Percentiles rank a stretch among this genome's conserved stretches.
These are phyloP conservation scores for Glycine soja DNA, from an alignment of 306 rosid species.

Conservation along the genomic window DNA sequence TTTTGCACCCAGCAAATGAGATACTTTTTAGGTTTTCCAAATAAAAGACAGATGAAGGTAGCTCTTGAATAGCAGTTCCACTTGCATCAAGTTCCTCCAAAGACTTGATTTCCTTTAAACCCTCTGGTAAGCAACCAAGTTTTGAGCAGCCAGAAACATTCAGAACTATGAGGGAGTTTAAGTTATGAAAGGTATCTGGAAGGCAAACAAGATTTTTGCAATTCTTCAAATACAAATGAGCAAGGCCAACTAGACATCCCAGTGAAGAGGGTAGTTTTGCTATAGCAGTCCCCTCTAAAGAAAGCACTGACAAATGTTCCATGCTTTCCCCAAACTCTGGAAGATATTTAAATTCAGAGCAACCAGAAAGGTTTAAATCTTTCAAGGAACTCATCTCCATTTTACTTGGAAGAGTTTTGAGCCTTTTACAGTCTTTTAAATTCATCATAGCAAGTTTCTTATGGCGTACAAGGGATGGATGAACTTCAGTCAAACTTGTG, in stretches of 20 bases:
- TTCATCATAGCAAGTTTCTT: slow-evolving; percentile 38
- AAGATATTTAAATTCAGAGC: slow-evolving; percentile 37
- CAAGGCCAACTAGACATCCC: slow-evolving; percentile 45
- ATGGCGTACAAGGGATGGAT: slow-evolving; percentile 41
- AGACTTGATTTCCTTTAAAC: slow-evolving; percentile 30
- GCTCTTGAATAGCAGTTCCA: slow-evolving; percentile 44
- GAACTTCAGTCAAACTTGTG: slow-evolving; percentile 41
- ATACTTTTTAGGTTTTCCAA: slow-evolving; percentile 37
- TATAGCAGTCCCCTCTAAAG: slow-evolving; percentile 46
- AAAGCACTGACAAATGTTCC: slow-evolving; percentile 28
- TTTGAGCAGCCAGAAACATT: slow-evolving; percentile 49
- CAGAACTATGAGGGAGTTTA: slow-evolving; percentile 45
- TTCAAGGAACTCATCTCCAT: slow-evolving; percentile 47
- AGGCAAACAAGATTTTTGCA: slow-evolving; percentile 51
- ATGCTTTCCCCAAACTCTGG: slow-evolving; percentile 49
- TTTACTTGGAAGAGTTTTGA: slow-evolving; percentile 48
- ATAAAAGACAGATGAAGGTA: slow-evolving; percentile 44
- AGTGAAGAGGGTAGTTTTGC: slow-evolving; percentile 43
- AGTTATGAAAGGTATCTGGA: slow-evolving; percentile 44
- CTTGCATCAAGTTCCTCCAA: slow-evolving; percentile 45
- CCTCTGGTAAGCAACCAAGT: slow-evolving; percentile 38
- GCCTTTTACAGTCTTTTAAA: slow-evolving; percentile 53
- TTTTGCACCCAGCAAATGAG: slow-evolving; percentile 47
- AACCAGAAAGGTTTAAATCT: slow-evolving; percentile 46
- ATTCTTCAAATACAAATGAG: slow-evolving; percentile 19